Conservation (phyloP, 2,329 filamentous ascomycete species). For the Exutisphaerella laricina region DNA sequence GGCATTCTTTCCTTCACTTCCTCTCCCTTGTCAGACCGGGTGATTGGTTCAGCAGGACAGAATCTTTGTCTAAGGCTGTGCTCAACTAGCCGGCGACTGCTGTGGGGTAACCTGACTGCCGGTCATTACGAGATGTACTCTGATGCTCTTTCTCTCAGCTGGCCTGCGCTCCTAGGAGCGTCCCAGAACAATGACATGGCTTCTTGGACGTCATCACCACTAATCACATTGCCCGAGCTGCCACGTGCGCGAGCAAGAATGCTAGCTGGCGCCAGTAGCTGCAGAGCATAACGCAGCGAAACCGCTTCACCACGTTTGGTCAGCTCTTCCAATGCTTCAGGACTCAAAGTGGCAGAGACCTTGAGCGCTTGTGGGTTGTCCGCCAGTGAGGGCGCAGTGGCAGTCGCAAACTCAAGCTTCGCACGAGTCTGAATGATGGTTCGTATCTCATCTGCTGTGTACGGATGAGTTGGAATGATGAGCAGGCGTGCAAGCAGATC, state of each 20-base stretch:
- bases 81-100: too few relatives aligned
- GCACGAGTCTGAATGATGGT: constrained; percentile 82
- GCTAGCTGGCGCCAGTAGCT: constrained; percentile 81
- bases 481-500: constrained; percentile 91
- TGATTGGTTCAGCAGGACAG: too few relatives aligned
- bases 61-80: too few relatives aligned
- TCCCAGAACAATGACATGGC: constrained; percentile 45
- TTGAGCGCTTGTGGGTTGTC: constrained; percentile 49
- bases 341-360: constrained; percentile 72
- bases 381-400: constrained; percentile 31
- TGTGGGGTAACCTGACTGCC: too few relatives aligned
- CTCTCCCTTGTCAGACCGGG: too few relatives aligned
- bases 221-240: constrained; percentile 36
- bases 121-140: constrained; percentile 36
- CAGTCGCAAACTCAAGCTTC: constrained; percentile 33
- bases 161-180: constrained; percentile 43
- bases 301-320: constrained; percentile 81
- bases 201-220: constrained; percentile 52
- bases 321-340: constrained; percentile 80
- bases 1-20: too few relatives aligned
- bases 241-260: constrained; percentile 74
- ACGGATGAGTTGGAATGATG: constrained; percentile 91
- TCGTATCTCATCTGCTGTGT: constrained; percentile 83
- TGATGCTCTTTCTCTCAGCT: constrained; percentile 28
- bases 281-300: constrained; percentile 86